These are phyloP conservation scores for barrel medic (Medicago truncatula) DNA, from an alignment of 306 rosid genomes.

Conservation along the genomic window MtrunA17r5.0-ANR NC_053048.1:31194001-31194500, in stretches of 20 bases:
- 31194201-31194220: not conserved
- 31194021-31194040: too few species aligned
- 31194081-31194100: too few species aligned
- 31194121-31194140: too few species aligned
- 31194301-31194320: not conserved
- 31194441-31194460: too few species aligned
- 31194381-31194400: not conserved
- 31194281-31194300: not conserved
- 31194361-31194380: not conserved
- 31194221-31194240: not conserved
- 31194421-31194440: too few species aligned
- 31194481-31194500: too few species aligned
- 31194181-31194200: not conserved
- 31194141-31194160: not conserved
- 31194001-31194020: too few species aligned
- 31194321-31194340: not conserved
- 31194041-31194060: too few species aligned
- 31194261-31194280: not conserved
- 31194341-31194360: not conserved
- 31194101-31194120: too few species aligned
- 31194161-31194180: not conserved
- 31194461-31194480: too few species aligned
- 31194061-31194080: too few species aligned
- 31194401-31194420: too few species aligned
- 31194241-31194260: not conserved